phyloP scores from a whole-genome alignment of 768 basidiomycete genomes.

The Trametes cingulata region DNA sequence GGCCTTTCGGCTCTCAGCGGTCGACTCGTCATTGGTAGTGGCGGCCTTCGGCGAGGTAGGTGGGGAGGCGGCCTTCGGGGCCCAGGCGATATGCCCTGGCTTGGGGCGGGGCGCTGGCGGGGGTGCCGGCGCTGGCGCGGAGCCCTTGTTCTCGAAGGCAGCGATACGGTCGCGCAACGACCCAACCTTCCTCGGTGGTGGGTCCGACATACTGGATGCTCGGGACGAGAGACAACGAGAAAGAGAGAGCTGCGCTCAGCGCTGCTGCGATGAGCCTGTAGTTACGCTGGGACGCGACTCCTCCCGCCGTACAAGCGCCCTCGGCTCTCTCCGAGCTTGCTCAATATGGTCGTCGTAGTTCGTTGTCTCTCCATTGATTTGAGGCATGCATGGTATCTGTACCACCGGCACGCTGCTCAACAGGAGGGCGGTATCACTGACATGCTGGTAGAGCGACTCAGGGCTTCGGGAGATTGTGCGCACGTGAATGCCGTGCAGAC shows the following conservation, averaged over 20 bases:
- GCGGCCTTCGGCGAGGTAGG: slow-evolving; percentile 35
- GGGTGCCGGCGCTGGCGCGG: slow-evolving; percentile 36
- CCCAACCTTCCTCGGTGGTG: slow-evolving; percentile 41
- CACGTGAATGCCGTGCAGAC: no score
- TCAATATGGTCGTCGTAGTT: not conserved
- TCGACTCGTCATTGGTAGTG: slow-evolving; percentile 8
- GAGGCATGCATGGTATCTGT: not conserved
- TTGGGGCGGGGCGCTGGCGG: slow-evolving; percentile 57
- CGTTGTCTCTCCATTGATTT: not conserved
- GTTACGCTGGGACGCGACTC: not conserved
- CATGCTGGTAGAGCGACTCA: no score
- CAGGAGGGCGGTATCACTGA: no score
- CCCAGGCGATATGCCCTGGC: slow-evolving; percentile 67
- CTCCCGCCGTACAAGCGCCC: not conserved
- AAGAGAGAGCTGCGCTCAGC: slow-evolving; percentile 1
- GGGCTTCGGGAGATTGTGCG: no score
- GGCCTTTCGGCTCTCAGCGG: slow-evolving; percentile 27
- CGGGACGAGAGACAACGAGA: slow-evolving; percentile 4
- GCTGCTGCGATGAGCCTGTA: slow-evolving; percentile 8
- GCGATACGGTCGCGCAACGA: slow-evolving; percentile 88
- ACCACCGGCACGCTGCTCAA: no score
- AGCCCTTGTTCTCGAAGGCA: slow-evolving; percentile 73
- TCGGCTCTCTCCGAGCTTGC: slow-evolving; percentile 1
- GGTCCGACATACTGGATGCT: slow-evolving; percentile 25
- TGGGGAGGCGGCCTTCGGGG: slow-evolving; percentile 59